These are phyloP conservation scores for Tolypocladium tundrense DNA, from an alignment of 2,329 filamentous ascomycete genomes.

Conservation along the genomic window DNA sequence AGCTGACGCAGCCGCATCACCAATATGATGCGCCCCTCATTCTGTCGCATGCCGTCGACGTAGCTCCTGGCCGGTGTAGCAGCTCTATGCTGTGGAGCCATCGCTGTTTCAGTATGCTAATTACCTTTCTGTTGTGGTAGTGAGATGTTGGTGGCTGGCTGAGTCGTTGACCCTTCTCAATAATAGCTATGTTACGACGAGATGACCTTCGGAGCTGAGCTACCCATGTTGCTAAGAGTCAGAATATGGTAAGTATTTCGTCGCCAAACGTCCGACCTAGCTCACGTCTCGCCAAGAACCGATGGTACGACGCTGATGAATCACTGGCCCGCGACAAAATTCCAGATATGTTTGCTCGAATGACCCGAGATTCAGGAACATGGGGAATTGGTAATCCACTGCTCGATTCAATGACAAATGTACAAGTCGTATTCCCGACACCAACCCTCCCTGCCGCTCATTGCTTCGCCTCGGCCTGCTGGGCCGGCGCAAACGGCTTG, in stretches of 20 bases:
- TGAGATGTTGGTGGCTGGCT: background rate
- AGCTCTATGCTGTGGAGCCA: background rate
- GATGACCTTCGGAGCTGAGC: background rate
- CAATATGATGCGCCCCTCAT: no score
- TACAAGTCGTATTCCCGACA: slow-evolving; percentile 13
- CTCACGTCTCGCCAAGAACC: background rate
- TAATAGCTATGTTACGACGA: background rate
- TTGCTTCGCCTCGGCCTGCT: slow-evolving; percentile 24
- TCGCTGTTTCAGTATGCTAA: background rate
- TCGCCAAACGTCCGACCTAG: background rate
- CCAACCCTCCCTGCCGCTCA: slow-evolving; percentile 8
- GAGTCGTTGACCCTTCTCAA: background rate
- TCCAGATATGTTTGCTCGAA: no score
- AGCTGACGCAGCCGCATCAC: background rate
- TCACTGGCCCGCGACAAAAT: background rate
- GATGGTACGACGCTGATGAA: background rate
- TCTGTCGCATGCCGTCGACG: background rate
- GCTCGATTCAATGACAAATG: slow-evolving; percentile 19
- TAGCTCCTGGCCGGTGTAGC: background rate
- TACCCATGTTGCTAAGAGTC: background rate
- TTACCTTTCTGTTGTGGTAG: background rate
- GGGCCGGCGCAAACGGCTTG: slow-evolving; percentile 28
- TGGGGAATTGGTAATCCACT: background rate
- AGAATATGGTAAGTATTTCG: background rate
- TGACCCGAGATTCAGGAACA: background rate